Evolutionary conservation across 768 basidiomycete genomes (phyloP).

Genomic region (Lenzites betulinus): DNA sequence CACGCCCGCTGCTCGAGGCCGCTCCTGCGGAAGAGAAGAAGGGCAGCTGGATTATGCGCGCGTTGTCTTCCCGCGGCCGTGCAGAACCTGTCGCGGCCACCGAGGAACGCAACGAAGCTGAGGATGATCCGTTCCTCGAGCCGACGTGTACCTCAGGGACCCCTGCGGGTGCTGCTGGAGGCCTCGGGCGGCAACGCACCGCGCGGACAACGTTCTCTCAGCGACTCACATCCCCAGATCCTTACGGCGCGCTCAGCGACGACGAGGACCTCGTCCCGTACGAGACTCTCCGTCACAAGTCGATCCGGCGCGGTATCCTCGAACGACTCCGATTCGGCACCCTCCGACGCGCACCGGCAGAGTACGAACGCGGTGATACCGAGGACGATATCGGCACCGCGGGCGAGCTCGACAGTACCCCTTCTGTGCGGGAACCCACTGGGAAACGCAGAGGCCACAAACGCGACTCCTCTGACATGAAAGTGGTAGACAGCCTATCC

Average conservation of each 20-base stretch:
- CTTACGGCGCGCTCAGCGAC: conserved; percentile 17
- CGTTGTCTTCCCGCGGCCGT: conserved; percentile 10
- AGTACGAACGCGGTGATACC: neutral
- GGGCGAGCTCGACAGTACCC: neutral
- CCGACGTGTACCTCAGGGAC: conserved; percentile 4
- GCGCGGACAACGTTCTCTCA: neutral
- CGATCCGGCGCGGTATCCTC: conserved; percentile 53
- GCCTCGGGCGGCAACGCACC: neutral
- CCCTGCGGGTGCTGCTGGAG: neutral
- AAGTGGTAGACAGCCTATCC: conserved; percentile 1
- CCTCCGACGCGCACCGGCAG: conserved; percentile 31
- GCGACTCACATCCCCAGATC: conserved; percentile 18
- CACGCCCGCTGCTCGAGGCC: neutral
- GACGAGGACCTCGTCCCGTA: conserved; percentile 39
- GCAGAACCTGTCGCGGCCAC: neutral
- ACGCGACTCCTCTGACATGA: conserved; percentile 11
- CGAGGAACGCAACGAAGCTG: conserved; percentile 6
- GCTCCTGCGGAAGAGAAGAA: neutral
- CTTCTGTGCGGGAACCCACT: neutral
- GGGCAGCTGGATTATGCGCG: conserved; percentile 21
- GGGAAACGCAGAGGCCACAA: conserved; percentile 10
- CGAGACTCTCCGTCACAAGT: conserved; percentile 50
- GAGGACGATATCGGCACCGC: neutral
- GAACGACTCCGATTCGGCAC: conserved; percentile 39
- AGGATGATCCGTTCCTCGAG: conserved; percentile 34